Conservation (phyloP, 805 yeast genomes). For the Wickerhamiella alocasiicola region DNA sequence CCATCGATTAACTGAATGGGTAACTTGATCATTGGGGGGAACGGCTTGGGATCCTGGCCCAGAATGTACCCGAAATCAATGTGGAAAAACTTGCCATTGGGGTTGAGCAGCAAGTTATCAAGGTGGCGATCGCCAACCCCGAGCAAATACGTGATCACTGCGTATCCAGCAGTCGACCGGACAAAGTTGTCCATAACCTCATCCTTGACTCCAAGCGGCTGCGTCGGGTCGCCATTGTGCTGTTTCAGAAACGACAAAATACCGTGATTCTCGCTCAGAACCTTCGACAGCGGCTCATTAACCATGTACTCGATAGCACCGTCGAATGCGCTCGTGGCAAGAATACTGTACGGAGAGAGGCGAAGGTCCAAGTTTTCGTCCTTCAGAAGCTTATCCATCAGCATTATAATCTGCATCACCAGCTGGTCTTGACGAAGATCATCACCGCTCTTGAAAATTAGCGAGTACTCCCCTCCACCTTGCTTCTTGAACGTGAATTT, state of each 20-base stretch:
- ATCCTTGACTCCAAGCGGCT: constrained; percentile 35
- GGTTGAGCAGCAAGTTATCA: constrained; percentile 72
- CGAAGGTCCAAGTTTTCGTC: constrained; percentile 83
- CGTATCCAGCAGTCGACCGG: constrained; percentile 92
- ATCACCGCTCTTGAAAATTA: constrained; percentile 93
- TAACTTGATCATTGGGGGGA: constrained; percentile 94
- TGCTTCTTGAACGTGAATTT: constrained; percentile 62
- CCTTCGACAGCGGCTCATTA: constrained; percentile 74
- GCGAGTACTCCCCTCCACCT: constrained; percentile 44
- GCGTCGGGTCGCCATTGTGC: constrained; percentile 43
- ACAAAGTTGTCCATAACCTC: constrained; percentile 88
- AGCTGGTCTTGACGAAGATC: constrained; percentile 93
- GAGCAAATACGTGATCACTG: constrained; percentile 83
- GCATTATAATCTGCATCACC: constrained; percentile 80
- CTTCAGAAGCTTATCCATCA: constrained; percentile 79
- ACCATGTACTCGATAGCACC: constrained; percentile 95
- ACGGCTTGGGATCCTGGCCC: constrained; percentile 96
- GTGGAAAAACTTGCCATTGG: constrained; percentile 86
- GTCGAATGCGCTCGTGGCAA: constrained; percentile 82
- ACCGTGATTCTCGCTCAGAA: constrained; percentile 60
- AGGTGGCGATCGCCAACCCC: constrained; percentile 98
- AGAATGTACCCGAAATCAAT: constrained; percentile 95
- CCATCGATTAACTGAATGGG: constrained; percentile 97
- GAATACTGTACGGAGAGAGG: constrained; percentile 75
- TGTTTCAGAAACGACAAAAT: constrained; percentile 57